phyloP scores from a whole-genome alignment of 2,329 filamentous ascomycete genomes.

The Fonsecaea multimorphosa region DNA sequence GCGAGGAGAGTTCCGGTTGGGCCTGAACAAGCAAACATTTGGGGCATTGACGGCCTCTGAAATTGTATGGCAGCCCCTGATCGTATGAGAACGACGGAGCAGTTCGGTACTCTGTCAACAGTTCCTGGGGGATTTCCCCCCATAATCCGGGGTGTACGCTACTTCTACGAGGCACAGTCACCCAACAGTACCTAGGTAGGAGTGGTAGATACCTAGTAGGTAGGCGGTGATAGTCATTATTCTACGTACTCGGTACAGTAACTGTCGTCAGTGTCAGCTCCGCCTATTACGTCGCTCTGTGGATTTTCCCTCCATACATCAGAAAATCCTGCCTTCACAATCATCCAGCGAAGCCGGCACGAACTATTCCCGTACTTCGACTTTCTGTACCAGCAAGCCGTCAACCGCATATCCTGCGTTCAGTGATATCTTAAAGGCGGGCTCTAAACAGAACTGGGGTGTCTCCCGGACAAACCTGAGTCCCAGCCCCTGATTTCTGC shows the following conservation, averaged over 20 bases:
- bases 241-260: not conserved
- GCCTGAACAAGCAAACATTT: not conserved
- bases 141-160: not conserved
- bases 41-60: not conserved
- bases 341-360: too few relatives aligned
- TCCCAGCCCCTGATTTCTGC: conserved; percentile 8
- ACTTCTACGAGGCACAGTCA: too few relatives aligned
- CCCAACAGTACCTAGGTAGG: too few relatives aligned
- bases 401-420: not conserved
- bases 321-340: not conserved
- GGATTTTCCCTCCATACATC: not conserved
- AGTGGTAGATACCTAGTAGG: too few relatives aligned
- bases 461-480: not conserved
- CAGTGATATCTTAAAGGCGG: too few relatives aligned
- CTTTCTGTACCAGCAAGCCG: not conserved
- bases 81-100: not conserved
- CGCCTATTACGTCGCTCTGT: not conserved
- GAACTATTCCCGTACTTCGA: not conserved
- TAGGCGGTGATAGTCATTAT: not conserved
- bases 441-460: too few relatives aligned
- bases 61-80: not conserved
- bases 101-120: not conserved
- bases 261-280: not conserved
- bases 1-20: not conserved
- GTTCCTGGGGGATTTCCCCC: not conserved